Evolutionary conservation across 208 protist genomes (phyloP).

Genomic region (Wallacemonas sp.): DNA sequence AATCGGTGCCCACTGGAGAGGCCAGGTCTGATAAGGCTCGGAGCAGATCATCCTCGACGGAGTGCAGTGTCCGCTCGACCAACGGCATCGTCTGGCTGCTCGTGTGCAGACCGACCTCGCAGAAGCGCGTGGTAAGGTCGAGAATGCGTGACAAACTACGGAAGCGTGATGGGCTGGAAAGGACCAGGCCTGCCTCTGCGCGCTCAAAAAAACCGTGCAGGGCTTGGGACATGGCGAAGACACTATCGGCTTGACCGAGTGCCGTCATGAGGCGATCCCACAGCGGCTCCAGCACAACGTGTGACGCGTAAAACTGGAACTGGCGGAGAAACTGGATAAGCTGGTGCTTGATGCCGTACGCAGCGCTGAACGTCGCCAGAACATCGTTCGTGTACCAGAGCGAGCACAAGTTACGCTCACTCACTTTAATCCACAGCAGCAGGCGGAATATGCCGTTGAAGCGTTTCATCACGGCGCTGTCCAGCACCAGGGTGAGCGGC

Average conservation of each 20-base stretch:
- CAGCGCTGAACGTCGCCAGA: slow-evolving; percentile 45
- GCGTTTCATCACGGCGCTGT: slow-evolving; percentile 43
- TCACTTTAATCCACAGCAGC: slow-evolving; percentile 79
- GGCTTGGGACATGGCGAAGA: slow-evolving; percentile 70
- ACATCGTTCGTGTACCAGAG: slow-evolving; percentile 57
- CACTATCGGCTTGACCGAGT: slow-evolving; percentile 63
- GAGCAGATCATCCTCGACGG: slow-evolving; percentile 64
- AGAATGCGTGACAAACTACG: slow-evolving; percentile 72
- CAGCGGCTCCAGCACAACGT: slow-evolving; percentile 85
- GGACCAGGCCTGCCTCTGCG: slow-evolving; percentile 67
- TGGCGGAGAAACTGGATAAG: slow-evolving; percentile 85
- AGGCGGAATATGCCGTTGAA: slow-evolving; percentile 87
- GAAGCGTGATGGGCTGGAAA: slow-evolving; percentile 72
- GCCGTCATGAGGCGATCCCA: slow-evolving; percentile 72
- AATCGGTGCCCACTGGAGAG: slow-evolving; percentile 73
- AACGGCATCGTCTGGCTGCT: slow-evolving; percentile 52
- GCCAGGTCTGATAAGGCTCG: slow-evolving; percentile 76
- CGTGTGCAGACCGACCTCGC: slow-evolving; percentile 67
- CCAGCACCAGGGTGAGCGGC: slow-evolving; percentile 81
- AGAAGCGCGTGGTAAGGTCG: slow-evolving; percentile 71
- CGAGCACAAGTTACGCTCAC: slow-evolving; percentile 66
- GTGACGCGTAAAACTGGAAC: slow-evolving; percentile 89
- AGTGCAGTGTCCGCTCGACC: slow-evolving; percentile 55
- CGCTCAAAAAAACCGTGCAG: slow-evolving; percentile 76
- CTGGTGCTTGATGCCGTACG: slow-evolving; percentile 85